These are phyloP conservation scores for Aspergillus floridensis DNA, from an alignment of 2,329 filamentous ascomycete genomes.

Conservation along the genomic window DNA sequence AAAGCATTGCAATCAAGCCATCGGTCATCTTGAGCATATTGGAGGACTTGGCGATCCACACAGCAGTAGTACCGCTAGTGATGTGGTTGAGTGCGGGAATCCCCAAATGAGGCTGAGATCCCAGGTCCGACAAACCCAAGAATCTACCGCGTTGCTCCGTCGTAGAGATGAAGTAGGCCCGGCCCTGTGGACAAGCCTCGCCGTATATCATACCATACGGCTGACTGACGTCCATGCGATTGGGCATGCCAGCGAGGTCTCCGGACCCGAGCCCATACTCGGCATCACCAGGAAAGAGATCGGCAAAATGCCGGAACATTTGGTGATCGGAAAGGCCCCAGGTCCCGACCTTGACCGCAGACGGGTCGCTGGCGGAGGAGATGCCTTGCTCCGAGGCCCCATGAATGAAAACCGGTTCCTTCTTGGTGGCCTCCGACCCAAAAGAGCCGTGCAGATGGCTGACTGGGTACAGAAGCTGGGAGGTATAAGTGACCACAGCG, in stretches of 20 bases:
- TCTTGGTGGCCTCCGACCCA: constrained; percentile 63
- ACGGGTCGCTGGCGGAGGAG: constrained; percentile 77
- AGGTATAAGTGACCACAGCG: constrained; percentile 80
- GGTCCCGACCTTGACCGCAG: constrained; percentile 69
- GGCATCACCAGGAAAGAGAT: constrained; percentile 69
- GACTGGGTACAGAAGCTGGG: constrained; percentile 74
- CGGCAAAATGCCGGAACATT: constrained; percentile 72
- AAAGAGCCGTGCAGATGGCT: constrained; percentile 80
- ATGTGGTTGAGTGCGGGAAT: constrained; percentile 73
- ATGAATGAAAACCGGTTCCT: constrained; percentile 75
- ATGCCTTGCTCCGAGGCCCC: constrained; percentile 75
- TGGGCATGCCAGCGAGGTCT: constrained; percentile 70
- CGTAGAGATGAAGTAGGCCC: constrained; percentile 70
- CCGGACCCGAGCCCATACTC: constrained; percentile 78
- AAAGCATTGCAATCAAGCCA: constrained; percentile 76
- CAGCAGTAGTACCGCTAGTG: constrained; percentile 69
- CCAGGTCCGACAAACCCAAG: constrained; percentile 60
- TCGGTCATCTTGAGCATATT: constrained; percentile 69
- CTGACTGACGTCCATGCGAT: constrained; percentile 88
- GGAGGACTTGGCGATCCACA: constrained; percentile 87
- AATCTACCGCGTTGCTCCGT: constrained; percentile 76
- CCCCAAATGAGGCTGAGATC: constrained; percentile 64
- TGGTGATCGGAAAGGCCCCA: constrained; percentile 80
- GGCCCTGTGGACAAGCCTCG: constrained; percentile 81
- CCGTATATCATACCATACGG: constrained; percentile 79